Percentiles rank a stretch among this genome's conserved stretches.
phyloP scores from a whole-genome alignment of 331 rosid genomes.

The Acacia pycnantha region DNA sequence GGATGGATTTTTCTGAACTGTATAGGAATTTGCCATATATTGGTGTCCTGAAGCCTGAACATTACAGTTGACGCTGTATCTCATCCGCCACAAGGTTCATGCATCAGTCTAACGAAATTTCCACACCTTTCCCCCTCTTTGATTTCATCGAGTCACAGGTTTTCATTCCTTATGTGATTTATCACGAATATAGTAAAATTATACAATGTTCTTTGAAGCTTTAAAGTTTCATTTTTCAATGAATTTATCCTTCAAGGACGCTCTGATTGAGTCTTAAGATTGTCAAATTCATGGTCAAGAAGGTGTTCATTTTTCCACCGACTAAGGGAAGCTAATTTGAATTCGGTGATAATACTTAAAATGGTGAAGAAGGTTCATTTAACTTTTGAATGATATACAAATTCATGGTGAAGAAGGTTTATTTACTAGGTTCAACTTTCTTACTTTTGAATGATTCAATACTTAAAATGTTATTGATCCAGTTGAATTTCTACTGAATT shows the following conservation, averaged over 20 bases:
- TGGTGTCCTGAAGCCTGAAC: constrained; percentile 85
- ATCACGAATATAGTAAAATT: not conserved
- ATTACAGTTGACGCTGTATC: constrained; percentile 40
- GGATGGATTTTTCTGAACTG: constrained; percentile 80
- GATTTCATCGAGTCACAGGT: not conserved
- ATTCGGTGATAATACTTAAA: not conserved
- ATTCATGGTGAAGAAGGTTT: no score
- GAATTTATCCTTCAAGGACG: not conserved
- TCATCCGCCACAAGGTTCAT: not conserved
- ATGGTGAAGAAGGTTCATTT: not conserved
- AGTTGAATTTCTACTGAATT: not conserved
- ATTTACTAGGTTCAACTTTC: not conserved
- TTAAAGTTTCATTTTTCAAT: not conserved
- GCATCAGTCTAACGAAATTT: not conserved
- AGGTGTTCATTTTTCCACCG: not conserved
- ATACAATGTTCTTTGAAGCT: not conserved
- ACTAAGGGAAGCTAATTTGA: not conserved
- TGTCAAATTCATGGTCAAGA: not conserved
- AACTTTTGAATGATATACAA: not conserved
- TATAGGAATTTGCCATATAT: constrained; percentile 87
- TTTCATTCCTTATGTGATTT: not conserved
- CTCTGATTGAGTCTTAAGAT: not conserved
- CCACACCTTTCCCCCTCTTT: not conserved
- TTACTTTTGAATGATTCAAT: not conserved
- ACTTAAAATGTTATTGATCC: not conserved